A percentile compares a stretch with the other conserved stretches of the same genome.
phyloP scores from a whole-genome alignment of 2,329 filamentous ascomycete genomes.

The Leptographium lundbergii region DNA sequence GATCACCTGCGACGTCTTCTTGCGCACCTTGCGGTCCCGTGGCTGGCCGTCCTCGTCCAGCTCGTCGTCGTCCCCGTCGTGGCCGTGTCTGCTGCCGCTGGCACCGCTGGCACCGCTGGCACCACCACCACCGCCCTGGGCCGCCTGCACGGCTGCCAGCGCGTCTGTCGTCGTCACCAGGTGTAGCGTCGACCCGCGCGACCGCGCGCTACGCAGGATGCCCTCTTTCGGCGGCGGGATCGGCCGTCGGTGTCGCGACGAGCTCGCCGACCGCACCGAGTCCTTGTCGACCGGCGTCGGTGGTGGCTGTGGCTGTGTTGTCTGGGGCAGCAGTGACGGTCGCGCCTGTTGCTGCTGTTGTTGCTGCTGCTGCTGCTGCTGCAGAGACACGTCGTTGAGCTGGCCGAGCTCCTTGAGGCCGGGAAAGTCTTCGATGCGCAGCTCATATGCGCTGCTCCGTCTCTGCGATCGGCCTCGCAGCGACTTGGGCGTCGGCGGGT shows the following conservation, averaged over 20 bases:
- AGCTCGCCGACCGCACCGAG: conserved; percentile 61
- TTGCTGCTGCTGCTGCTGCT: neutral
- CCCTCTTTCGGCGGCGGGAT: conserved; percentile 80
- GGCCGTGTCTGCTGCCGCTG: neutral
- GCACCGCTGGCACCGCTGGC: neutral
- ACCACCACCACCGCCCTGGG: conserved; percentile 11
- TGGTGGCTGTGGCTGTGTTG: neutral
- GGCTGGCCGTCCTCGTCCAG: neutral
- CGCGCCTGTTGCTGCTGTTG: conserved; percentile 2
- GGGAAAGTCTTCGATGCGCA: conserved; percentile 61
- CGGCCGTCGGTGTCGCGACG: conserved; percentile 62
- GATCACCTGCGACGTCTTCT: conserved; percentile 45
- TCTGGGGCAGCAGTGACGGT: conserved; percentile 4
- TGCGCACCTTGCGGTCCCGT: conserved; percentile 29
- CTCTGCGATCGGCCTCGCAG: conserved; percentile 62
- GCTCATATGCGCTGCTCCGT: conserved; percentile 54
- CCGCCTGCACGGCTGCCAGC: conserved; percentile 28
- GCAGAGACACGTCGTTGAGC: conserved; percentile 20
- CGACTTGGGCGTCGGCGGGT: conserved; percentile 45
- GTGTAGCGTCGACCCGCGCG: conserved; percentile 75
- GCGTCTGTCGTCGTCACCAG: conserved; percentile 57
- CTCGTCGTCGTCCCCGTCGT: neutral
- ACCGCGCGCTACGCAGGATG: conserved; percentile 52
- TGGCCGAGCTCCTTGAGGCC: conserved; percentile 52
- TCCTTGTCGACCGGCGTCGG: conserved; percentile 59